phyloP scores from a whole-genome alignment of 2,329 filamentous ascomycete genomes.

The Blastomyces parvus region DNA sequence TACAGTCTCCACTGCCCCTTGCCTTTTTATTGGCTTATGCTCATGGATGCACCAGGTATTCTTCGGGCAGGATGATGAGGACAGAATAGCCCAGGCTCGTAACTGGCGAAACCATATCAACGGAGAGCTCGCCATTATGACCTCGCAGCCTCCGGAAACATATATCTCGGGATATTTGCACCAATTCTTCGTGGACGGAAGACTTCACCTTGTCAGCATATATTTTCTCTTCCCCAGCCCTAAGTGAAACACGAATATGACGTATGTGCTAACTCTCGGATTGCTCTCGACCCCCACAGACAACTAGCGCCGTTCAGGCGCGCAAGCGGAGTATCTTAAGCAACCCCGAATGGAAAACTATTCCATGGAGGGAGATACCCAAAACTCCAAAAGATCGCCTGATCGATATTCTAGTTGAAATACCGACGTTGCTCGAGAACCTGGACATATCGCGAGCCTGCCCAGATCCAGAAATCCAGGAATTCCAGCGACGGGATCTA shows the following conservation, averaged over 20 bases:
- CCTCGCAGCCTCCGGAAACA: conserved; percentile 8
- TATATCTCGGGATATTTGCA: conserved; percentile 9
- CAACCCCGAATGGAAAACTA: conserved; percentile 26
- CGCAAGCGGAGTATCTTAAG: conserved; percentile 25
- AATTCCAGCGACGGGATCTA: background rate
- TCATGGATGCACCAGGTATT: conserved; percentile 6
- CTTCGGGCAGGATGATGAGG: conserved; percentile 9
- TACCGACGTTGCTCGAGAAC: conserved; percentile 26
- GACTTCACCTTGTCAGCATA: conserved; percentile 11
- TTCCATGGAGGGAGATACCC: conserved; percentile 26
- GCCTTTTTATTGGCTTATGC: background rate
- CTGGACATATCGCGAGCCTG: conserved; percentile 19
- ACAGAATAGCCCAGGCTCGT: conserved; percentile 10
- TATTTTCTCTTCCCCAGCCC: too few species aligned
- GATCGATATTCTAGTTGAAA: conserved; percentile 25
- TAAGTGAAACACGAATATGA: background rate
- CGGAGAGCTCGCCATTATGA: conserved; percentile 9
- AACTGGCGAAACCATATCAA: conserved; percentile 10
- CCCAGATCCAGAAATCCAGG: background rate
- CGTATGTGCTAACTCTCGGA: background rate
- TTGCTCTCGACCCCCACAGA: conserved; percentile 4
- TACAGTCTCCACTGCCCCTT: background rate
- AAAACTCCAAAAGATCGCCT: conserved; percentile 28
- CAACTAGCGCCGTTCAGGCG: conserved; percentile 8
- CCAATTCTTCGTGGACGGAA: conserved; percentile 9